These are phyloP conservation scores for Carex scoparia DNA, from an alignment of 176 grass and related monocot genomes.

Conservation along the genomic window DNA sequence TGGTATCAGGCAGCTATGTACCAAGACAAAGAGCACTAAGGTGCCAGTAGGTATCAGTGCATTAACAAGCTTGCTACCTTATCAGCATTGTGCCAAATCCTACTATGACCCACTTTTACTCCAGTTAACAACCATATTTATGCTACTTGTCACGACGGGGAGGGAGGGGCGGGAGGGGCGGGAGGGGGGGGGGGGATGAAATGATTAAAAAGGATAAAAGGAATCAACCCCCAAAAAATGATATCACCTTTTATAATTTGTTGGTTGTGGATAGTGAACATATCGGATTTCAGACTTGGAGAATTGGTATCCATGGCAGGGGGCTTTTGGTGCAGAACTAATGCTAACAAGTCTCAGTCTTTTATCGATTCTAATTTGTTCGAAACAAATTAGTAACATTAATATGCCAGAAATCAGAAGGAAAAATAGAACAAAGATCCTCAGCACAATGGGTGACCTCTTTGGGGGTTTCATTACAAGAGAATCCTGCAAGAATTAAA, in stretches of 20 bases:
- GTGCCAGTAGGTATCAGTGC: not conserved
- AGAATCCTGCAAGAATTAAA: constrained; percentile 32
- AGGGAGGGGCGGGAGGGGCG: too few relatives aligned
- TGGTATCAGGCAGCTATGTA: not conserved
- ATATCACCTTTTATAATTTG: constrained; percentile 57
- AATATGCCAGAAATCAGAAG: constrained; percentile 67
- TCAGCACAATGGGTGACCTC: constrained; percentile 51
- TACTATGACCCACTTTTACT: not conserved
- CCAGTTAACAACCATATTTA: not conserved
- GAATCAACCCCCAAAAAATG: not conserved
- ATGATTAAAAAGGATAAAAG: not conserved
- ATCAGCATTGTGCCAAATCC: not conserved
- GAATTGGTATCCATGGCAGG: constrained; percentile 39
- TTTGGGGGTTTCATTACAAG: constrained; percentile 58
- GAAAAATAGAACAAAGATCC: constrained; percentile 54
- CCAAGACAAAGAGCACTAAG: not conserved
- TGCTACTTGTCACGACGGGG: not conserved
- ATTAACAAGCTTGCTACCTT: not conserved
- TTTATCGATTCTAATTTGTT: constrained; percentile 55
- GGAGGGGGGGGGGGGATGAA: not conserved
- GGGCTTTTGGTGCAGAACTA: constrained; percentile 28
- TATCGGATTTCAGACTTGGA: constrained; percentile 38
- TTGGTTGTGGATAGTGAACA: constrained; percentile 69
- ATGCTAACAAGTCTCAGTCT: constrained; percentile 60
- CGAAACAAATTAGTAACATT: constrained; percentile 68